Conservation (phyloP, 2,329 filamentous ascomycete genomes). For the Sarocladiaceae sp. region DNA sequence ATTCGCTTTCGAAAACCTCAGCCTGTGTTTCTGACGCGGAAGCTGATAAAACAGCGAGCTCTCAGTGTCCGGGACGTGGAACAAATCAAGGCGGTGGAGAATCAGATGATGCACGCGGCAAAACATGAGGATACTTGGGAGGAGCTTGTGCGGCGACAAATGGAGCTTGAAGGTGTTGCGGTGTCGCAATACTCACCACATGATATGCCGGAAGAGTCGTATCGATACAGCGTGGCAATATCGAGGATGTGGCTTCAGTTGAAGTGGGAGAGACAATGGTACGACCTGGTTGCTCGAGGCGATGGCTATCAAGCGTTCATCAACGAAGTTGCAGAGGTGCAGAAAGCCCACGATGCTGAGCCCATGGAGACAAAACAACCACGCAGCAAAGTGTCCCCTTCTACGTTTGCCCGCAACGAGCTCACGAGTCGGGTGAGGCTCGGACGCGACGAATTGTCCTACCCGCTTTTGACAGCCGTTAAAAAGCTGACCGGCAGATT, state of each 20-base stretch:
- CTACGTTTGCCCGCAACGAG: not conserved
- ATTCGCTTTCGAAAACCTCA: conserved; percentile 65
- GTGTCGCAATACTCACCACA: not conserved
- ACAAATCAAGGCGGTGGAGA: conserved; percentile 32
- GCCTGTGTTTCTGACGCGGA: conserved; percentile 50
- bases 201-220: conserved; percentile 21
- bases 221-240: conserved; percentile 25
- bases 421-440: not conserved
- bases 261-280: conserved; percentile 25
- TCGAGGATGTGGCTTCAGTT: conserved; percentile 25
- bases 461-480: conserved; percentile 10
- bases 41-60: conserved; percentile 48
- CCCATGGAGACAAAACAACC: not conserved
- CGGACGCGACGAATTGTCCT: not conserved
- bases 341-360: not conserved
- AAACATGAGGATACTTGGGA: conserved; percentile 48
- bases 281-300: conserved; percentile 37
- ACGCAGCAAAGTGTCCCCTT: not conserved
- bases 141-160: conserved; percentile 24
- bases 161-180: conserved; percentile 15
- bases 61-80: conserved; percentile 38
- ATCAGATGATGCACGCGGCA: conserved; percentile 27
- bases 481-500: not conserved
- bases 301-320: conserved; percentile 26
- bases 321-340: conserved; percentile 30